Conservation (phyloP, 2,329 filamentous ascomycete genomes). For the Sporothrix curviconia region DNA sequence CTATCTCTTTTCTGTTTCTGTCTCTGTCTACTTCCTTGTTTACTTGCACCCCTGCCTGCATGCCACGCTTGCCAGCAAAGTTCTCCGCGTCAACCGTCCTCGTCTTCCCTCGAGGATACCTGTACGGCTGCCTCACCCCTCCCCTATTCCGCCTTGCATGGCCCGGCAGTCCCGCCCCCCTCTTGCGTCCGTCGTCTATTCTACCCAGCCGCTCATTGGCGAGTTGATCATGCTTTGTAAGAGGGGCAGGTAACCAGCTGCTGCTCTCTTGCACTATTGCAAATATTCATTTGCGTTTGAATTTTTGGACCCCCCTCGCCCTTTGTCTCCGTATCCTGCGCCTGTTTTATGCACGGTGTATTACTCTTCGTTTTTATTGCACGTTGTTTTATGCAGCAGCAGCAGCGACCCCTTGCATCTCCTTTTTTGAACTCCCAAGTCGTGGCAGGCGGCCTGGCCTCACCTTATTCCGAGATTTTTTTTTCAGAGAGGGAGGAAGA, state of each 20-base stretch:
- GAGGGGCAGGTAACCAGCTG: not conserved
- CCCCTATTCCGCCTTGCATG: not conserved
- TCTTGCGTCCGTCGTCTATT: conserved; percentile 1
- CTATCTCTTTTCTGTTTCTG: not conserved
- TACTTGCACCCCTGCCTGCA: not conserved
- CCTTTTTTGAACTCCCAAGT: too few relatives aligned
- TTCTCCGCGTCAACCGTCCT: too few relatives aligned
- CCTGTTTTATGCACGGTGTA: too few relatives aligned
- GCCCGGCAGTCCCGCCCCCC: conserved; percentile 2
- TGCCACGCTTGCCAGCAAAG: not conserved
- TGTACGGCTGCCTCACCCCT: not conserved
- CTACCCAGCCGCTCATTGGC: conserved; percentile 1
- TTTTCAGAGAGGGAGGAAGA: too few relatives aligned
- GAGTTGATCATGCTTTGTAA: conserved; percentile 13
- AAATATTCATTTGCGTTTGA: conserved; percentile 4
- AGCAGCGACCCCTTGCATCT: too few relatives aligned
- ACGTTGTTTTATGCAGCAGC: not conserved
- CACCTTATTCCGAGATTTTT: too few relatives aligned
- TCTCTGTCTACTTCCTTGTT: not conserved
- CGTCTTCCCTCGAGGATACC: not conserved
- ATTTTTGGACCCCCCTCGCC: not conserved
- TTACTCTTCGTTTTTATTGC: not conserved
- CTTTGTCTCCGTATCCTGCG: too few relatives aligned
- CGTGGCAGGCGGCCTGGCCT: not conserved
- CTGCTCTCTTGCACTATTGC: not conserved